Percentiles rank a stretch among this genome's conserved stretches.
Conservation (phyloP, 352 stramenopile species). For the Hyaloperonospora brassicae region DNA sequence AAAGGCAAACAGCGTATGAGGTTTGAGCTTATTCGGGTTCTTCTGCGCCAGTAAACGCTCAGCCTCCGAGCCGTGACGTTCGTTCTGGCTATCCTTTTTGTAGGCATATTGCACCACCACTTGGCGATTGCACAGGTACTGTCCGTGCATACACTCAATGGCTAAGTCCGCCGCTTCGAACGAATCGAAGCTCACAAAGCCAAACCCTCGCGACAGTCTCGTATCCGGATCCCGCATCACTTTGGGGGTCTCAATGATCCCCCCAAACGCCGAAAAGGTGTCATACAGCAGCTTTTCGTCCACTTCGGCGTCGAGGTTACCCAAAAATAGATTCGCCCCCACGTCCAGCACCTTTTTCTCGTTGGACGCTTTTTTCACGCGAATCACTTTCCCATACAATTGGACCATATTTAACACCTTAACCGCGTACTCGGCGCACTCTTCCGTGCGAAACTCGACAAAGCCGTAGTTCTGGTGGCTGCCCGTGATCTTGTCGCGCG, state of each 20-base stretch:
- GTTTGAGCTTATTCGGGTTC: conserved; percentile 76
- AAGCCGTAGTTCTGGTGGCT: conserved; percentile 96
- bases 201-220: conserved; percentile 91
- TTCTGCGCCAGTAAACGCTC: conserved; percentile 79
- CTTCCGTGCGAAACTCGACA: conserved; percentile 96
- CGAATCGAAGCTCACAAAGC: conserved; percentile 95
- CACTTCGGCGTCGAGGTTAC: conserved; percentile 93
- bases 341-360: conserved; percentile 95
- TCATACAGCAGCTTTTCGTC: conserved; percentile 99
- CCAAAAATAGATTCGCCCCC: conserved; percentile 98
- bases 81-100: conserved; percentile 94
- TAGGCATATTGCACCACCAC: conserved; percentile 98
- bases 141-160: conserved; percentile 99
- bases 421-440: conserved; percentile 97
- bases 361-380: conserved; percentile 93
- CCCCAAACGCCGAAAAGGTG: conserved; percentile 98
- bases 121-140: conserved; percentile 96
- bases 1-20: conserved; percentile 73
- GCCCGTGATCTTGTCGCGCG: conserved; percentile 96
- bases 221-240: conserved; percentile 92
- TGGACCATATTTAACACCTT: conserved; percentile 99
- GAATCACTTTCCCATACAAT: conserved; percentile 93
- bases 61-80: conserved; percentile 88
- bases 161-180: conserved; percentile 97
- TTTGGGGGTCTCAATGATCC: conserved; percentile 93